Conservation (phyloP, 257 asterid species). For the Solanum pimpinellifolium region DNA sequence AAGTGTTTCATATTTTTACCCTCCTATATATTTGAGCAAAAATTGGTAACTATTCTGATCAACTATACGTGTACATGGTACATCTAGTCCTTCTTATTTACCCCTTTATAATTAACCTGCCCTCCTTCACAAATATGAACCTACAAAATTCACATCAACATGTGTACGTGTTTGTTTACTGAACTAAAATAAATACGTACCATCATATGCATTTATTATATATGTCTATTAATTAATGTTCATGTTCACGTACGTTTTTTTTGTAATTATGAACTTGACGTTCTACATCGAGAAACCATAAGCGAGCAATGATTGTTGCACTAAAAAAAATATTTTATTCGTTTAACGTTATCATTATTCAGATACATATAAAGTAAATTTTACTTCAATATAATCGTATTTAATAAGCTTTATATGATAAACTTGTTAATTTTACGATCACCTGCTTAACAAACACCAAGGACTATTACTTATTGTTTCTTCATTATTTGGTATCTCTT, state of each 20-base stretch:
- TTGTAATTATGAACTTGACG: not conserved
- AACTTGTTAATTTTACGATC: not conserved
- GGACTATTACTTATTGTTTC: not conserved
- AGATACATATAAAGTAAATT: not conserved
- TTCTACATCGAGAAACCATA: not conserved
- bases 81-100: not conserved
- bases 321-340: not conserved
- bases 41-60: not conserved
- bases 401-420: not conserved
- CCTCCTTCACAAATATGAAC: not conserved
- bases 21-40: not conserved
- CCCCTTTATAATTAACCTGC: not conserved
- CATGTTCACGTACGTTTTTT: not conserved
- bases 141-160: not conserved
- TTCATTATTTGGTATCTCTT: not conserved
- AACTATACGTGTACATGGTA: not conserved
- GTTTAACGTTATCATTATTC: not conserved
- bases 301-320: not conserved
- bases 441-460: not conserved
- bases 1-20: not conserved
- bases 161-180: not conserved
- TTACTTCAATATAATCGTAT: accelerated
- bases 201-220: not conserved
- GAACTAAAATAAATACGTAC: not conserved
- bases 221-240: not conserved